A percentile compares a stretch with the other conserved stretches of the same genome.
These are phyloP conservation scores for Colletotrichum musae DNA, from an alignment of 2,329 filamentous ascomycete species.

Conservation along the genomic window DNA sequence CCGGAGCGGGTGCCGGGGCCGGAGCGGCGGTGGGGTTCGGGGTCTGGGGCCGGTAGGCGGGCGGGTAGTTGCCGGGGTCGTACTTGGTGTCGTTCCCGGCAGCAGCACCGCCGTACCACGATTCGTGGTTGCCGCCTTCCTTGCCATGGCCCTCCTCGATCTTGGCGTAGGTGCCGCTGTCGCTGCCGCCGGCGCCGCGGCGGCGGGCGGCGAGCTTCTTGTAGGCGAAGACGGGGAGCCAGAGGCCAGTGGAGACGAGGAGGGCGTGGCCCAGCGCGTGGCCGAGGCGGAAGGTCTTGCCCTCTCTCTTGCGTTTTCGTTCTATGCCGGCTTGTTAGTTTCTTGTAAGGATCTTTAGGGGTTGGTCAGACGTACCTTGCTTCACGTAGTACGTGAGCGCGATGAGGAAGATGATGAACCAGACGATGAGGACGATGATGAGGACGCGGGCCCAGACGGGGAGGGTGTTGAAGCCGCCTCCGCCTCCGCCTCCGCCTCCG, in stretches of 20 bases:
- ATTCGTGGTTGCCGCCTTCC: conserved; percentile 11
- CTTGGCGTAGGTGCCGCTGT: conserved; percentile 37
- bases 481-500: conserved; percentile 5
- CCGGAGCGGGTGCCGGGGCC: not conserved
- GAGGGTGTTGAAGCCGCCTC: conserved; percentile 19
- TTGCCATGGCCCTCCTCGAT: conserved; percentile 38
- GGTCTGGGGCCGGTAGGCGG: conserved; percentile 2
- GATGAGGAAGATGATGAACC: conserved; percentile 31
- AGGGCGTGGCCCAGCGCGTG: conserved; percentile 37
- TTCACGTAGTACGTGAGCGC: conserved; percentile 17
- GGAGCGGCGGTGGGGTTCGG: not conserved
- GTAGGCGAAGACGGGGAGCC: conserved; percentile 44
- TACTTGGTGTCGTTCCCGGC: conserved; percentile 15
- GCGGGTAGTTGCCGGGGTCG: conserved; percentile 26
- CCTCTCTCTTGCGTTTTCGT: conserved; percentile 39
- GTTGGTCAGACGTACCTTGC: conserved; percentile 6
- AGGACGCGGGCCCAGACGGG: conserved; percentile 41
- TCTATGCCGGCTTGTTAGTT: conserved; percentile 20
- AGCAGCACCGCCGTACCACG: conserved; percentile 29
- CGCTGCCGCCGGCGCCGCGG: not conserved
- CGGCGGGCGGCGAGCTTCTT: conserved; percentile 43
- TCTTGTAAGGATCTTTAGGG: no score
- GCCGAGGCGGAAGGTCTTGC: conserved; percentile 37
- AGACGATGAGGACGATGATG: conserved; percentile 39
- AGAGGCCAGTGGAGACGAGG: conserved; percentile 40